Evolutionary conservation across 2,329 filamentous ascomycete genomes (phyloP).

Genomic region (Plectosphaerella cucumerina): DNA sequence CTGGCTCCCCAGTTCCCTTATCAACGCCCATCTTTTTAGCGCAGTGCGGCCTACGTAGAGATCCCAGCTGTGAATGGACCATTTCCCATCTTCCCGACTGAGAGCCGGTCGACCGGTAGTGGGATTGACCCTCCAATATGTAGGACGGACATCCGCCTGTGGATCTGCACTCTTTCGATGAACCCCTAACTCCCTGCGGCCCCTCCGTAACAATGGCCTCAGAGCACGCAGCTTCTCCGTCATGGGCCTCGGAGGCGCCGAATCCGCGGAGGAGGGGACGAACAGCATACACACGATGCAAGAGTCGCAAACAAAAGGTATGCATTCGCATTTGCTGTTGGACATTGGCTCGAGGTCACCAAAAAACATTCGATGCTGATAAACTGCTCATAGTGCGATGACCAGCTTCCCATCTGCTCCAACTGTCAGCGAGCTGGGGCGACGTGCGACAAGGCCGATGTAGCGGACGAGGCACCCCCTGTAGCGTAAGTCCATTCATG

Average conservation of each 20-base stretch:
- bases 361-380: too few species aligned
- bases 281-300: conserved; percentile 40
- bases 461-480: conserved; percentile 22
- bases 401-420: conserved; percentile 37
- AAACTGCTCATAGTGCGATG: conserved; percentile 43
- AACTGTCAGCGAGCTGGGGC: conserved; percentile 37
- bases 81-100: too few species aligned
- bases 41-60: too few species aligned
- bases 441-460: conserved; percentile 35
- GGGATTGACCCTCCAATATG: too few species aligned
- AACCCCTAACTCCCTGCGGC: too few species aligned
- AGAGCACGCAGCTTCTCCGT: neutral
- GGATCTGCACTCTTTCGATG: too few species aligned
- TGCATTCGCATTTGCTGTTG: conserved; percentile 2
- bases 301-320: conserved; percentile 39
- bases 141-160: too few species aligned
- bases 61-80: too few species aligned
- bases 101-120: too few species aligned
- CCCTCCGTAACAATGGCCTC: too few species aligned
- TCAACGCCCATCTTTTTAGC: too few species aligned
- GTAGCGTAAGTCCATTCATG: conserved; percentile 2
- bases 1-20: too few species aligned
- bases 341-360: neutral
- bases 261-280: conserved; percentile 40
- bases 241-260: conserved; percentile 1